Evolutionary conservation across 345 rosid species (phyloP), one percentile per base, ranked within the genome.

Genomic region (Durio zibethinus): DNA sequence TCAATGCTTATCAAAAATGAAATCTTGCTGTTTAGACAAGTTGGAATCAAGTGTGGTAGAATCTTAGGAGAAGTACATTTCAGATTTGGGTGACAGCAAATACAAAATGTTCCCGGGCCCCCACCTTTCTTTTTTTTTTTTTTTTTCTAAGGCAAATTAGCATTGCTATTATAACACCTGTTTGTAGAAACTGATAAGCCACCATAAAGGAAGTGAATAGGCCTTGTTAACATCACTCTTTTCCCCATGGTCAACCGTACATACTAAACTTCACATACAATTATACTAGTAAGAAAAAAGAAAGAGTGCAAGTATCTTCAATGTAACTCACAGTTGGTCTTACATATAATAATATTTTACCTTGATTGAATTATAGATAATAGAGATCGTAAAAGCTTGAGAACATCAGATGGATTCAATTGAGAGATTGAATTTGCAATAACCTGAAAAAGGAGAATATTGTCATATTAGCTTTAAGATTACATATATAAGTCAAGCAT

Each of bases 371-470:
- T 80, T 80, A 94, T 89, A 0, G 97, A 88, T 53, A 89, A 53
- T 75, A 97, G 98, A 76, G 87, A 86, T 56, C 86, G 91, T 16
- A 92, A 79, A 64, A 97, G 90, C 92, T 88, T 90, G 80, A 87
- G 86, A 70, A 92, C 99, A 74, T 94, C 93, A 52, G 93, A 85
- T 59, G 93, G 87, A 76, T 85, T 94, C 77, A 94, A 85, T 60
- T 75, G 87, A 4, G 97, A 81, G 23, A 94, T 77, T 20, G 98
- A 94, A 83, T 97, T 97, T 33, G 89, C 84, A 85, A 97, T 92
- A 38, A 97, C 97, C 97, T 94, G 89, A 7, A 45, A 85, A 78
- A 48, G 40, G 27, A 62, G 9, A 76, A 73, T 33, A 38, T 42
- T 50, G 33, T 35, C 21, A 21, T 12, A 4, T 50, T 23, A 36